Evolutionary conservation across 352 stramenopile genomes (phyloP), one percentile per base, ranked within the genome.

Genomic region (Pythium biforme): DNA sequence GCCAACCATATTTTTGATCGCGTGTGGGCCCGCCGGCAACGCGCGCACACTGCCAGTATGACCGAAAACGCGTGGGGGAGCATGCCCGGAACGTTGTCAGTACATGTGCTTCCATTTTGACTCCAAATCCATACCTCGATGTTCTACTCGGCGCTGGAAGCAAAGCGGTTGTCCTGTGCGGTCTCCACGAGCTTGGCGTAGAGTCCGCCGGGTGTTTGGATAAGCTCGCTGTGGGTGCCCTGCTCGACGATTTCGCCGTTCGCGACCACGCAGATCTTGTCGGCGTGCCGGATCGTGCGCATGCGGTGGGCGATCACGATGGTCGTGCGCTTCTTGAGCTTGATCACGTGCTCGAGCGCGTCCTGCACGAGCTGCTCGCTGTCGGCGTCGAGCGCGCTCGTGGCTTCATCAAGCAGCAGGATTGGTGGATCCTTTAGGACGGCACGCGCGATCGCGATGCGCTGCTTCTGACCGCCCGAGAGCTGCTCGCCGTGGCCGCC

Each of bases 261-360:
- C n/a, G 97, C 74, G 48, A 99, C 74, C 7, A 99, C 96, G 41
- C 94, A 88, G 59, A 99, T 99, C 62, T 88, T 79, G 76, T 99
- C 92, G 39, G 93, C 96, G 69, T 96, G 83, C 60, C 91, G 88
- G 57, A 98, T 92, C 10, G 92, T 98, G 39, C 82, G 94, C 45
- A 99, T 77, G 27, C 96, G 84, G 71, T 99, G 94, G 0, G 96
- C 96, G 56, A 97, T 95, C 54, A 98, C 88, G 39, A 99, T 72
- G 11, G 88, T 97, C 23, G 92, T 98, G 14, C 80, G 79, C 5
- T 72, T 76, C 40, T 80, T 82, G 53, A 79, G 60, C 29, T 70
- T 65, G 66, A 84, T 68, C 33, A 88, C 56, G 41, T 73, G 73
- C 48, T 95, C 82, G 31, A 96, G 64, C 19, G 83, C 81, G 19